Conservation (phyloP, 2,329 filamentous ascomycete species). For the Arthrobotrys sphaeroides region DNA sequence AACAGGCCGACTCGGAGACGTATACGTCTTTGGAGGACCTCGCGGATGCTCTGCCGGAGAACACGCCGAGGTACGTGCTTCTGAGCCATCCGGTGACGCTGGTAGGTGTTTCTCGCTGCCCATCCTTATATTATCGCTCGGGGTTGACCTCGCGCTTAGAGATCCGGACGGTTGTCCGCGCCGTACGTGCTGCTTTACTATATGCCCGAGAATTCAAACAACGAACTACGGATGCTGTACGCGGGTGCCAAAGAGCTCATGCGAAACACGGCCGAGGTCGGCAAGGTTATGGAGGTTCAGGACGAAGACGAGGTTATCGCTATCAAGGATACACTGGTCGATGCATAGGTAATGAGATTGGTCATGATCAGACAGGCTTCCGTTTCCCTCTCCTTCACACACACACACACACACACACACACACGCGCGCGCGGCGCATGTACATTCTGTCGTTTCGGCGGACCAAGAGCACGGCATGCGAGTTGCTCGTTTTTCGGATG, state of each 20-base stretch:
- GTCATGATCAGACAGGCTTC: not conserved
- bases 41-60: slow-evolving; percentile 88
- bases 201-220: slow-evolving; percentile 89
- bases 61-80: slow-evolving; percentile 87
- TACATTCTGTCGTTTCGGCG: not conserved
- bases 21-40: slow-evolving; percentile 85
- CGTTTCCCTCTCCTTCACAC: not conserved
- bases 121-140: not conserved
- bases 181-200: slow-evolving; percentile 97
- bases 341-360: slow-evolving; percentile 7
- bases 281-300: slow-evolving; percentile 84
- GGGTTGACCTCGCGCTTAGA: slow-evolving; percentile 6
- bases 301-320: slow-evolving; percentile 81
- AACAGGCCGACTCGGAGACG: slow-evolving; percentile 79
- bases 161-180: slow-evolving; percentile 81
- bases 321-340: slow-evolving; percentile 62
- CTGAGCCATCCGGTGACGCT: slow-evolving; percentile 90
- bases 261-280: slow-evolving; percentile 91
- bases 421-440: too few species aligned
- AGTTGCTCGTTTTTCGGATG: not conserved
- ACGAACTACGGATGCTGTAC: slow-evolving; percentile 88
- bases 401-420: not conserved
- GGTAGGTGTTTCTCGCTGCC: slow-evolving; percentile 49
- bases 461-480: not conserved
- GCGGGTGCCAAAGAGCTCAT: slow-evolving; percentile 95